These are phyloP conservation scores for Yarrowia deformans DNA, from an alignment of 805 yeast species.

Conservation along the genomic window DNA sequence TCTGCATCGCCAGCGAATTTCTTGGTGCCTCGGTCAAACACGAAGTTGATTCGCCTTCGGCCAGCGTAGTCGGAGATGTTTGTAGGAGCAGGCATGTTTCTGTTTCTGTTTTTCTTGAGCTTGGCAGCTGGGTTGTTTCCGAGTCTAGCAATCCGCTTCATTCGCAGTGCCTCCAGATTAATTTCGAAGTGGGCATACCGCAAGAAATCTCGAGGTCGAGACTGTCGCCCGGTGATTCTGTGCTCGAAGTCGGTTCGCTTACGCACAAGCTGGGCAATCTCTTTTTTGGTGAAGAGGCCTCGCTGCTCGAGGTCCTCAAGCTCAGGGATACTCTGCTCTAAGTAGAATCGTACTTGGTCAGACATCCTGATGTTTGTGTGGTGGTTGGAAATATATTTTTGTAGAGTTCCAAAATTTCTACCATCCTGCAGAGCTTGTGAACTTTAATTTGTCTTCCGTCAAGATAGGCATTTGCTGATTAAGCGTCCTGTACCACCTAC, in stretches of 20 bases:
- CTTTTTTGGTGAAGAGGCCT: conserved; percentile 82
- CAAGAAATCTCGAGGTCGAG: conserved; percentile 76
- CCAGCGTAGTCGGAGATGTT: conserved; percentile 85
- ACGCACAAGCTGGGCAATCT: conserved; percentile 84
- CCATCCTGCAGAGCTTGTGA: neutral
- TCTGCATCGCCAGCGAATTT: conserved; percentile 78
- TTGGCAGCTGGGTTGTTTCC: conserved; percentile 61
- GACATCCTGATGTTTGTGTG: conserved; percentile 51
- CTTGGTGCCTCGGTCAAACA: conserved; percentile 81
- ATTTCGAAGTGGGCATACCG: conserved; percentile 81
- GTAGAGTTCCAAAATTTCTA: conserved; percentile 31
- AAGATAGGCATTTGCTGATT: neutral
- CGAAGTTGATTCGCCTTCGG: conserved; percentile 76
- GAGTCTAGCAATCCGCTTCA: conserved; percentile 71
- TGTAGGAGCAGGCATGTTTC: conserved; percentile 15
- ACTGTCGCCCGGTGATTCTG: conserved; percentile 81
- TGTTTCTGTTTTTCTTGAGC: conserved; percentile 40
- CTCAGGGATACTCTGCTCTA: conserved; percentile 85
- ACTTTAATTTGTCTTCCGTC: neutral
- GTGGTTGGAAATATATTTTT: conserved; percentile 33
- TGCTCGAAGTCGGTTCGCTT: conserved; percentile 96
- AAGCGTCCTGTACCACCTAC: no score
- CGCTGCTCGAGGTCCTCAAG: conserved; percentile 83
- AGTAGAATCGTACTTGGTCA: conserved; percentile 62
- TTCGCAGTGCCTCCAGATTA: conserved; percentile 78